A percentile compares a stretch with the other conserved stretches of the same genome.
Evolutionary conservation across 1,139 yeast species (phyloP).

Genomic region (Pichia sp.): DNA sequence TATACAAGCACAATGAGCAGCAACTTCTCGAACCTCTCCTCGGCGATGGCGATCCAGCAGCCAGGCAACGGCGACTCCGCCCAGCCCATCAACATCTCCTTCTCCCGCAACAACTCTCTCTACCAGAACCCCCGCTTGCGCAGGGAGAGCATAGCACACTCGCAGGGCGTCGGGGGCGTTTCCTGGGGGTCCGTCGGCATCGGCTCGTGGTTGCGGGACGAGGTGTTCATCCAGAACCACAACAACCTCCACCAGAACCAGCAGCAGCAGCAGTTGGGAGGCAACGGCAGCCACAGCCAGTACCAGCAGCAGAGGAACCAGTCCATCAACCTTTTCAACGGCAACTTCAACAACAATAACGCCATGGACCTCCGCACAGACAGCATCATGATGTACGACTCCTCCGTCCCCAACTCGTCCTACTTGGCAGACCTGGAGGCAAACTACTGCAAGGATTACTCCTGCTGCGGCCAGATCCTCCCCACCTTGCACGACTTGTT

Average conservation of each 20-base stretch:
- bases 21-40: slow-evolving; percentile 9
- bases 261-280: slow-evolving; percentile 7
- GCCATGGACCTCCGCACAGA: slow-evolving; percentile 25
- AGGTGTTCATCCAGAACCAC: slow-evolving; percentile 50
- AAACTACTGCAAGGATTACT: slow-evolving; percentile 92
- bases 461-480: slow-evolving; percentile 88
- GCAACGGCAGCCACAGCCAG: slow-evolving; percentile 22
- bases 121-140: slow-evolving; percentile 53
- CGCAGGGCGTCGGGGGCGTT: slow-evolving; percentile 96
- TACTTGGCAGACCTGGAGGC: slow-evolving; percentile 91
- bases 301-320: slow-evolving; percentile 14
- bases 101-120: slow-evolving; percentile 32
- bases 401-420: slow-evolving; percentile 60
- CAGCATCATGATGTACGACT: slow-evolving; percentile 40
- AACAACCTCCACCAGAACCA: slow-evolving; percentile 3
- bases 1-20: slow-evolving; percentile 7
- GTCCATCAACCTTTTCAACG: slow-evolving; percentile 21
- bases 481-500: slow-evolving; percentile 92
- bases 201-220: slow-evolving; percentile 95
- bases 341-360: slow-evolving; percentile 21
- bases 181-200: slow-evolving; percentile 97
- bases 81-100: slow-evolving; percentile 34
- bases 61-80: slow-evolving; percentile 16
- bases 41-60: slow-evolving; percentile 19
- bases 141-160: slow-evolving; percentile 89